Evolutionary conservation across 768 basidiomycete genomes (phyloP), one percentile per base, ranked within the genome.

Genomic region (Russula abietina): DNA sequence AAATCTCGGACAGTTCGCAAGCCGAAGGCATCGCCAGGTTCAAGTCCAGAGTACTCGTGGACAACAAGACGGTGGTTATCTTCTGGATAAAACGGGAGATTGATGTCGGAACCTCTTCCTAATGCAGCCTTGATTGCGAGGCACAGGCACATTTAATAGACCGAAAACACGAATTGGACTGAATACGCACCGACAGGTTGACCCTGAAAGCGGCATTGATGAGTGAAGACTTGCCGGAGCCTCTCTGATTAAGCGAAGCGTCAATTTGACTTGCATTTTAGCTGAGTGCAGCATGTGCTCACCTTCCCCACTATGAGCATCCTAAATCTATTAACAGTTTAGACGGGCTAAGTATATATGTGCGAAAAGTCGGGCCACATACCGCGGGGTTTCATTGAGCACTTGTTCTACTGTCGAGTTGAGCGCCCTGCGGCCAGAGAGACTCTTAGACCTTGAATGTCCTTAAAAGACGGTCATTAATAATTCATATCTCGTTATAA

Each of bases 221-320:
- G 11, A 59, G 57, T 1, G 49, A 41, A 0, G 49, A 51, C 22
- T 59, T 59, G 2, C 57, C 57, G 7, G 57, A 59, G 28, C 22
- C 33, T 17, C 22, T 26, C 56, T 57, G 16, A 11, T 7, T 11
- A 38, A 49, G 14, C 2, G 30, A 14, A 28, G 10, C 1, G 33
- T 49, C 32, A 4, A 17, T 14, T 26, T 24, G 19, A 9, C 12
- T 0, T 32, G 19, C 17, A 3, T 7, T 12, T 55, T 55, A 4
- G 16, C 26, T 11, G 43, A 16, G 30, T 4, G 30, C n/a, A 4
- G 1, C 30, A 32, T 16, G 6, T 3, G 22, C 28, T 3, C 22
- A 56, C 43, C 55, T 56, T 56, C 14, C 43, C 55, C n/a, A 56
- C 7, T 1, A 56, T n/a, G 12, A 56, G 55, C 45, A 56, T 56